Conservation (phyloP, 163 green algal genomes). For the Scenedesmus sp. region DNA sequence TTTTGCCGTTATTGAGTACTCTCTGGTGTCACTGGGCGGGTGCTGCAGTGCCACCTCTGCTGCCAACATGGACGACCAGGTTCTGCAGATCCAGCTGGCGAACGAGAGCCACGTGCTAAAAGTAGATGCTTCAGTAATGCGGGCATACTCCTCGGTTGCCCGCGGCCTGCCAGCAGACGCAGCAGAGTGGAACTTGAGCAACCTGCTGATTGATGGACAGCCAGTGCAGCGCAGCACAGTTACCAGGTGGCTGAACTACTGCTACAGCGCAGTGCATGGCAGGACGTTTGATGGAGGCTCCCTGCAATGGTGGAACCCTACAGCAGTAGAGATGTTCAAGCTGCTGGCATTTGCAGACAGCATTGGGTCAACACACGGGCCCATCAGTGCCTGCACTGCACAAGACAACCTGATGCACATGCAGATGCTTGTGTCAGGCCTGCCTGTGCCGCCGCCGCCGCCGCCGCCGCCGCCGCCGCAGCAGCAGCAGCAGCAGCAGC, state of each 20-base stretch:
- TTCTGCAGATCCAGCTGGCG: neutral
- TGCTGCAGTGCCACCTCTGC: neutral
- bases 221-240: neutral
- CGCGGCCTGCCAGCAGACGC: neutral
- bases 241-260: neutral
- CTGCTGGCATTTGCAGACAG: neutral
- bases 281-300: neutral
- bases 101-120: neutral
- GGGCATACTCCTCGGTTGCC: neutral
- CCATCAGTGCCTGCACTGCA: neutral
- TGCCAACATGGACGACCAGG: neutral
- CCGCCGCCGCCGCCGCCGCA: too few species aligned
- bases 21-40: too few species aligned
- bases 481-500: too few species aligned
- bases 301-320: neutral
- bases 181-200: neutral
- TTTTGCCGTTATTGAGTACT: too few species aligned
- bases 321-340: neutral
- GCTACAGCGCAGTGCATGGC: neutral
- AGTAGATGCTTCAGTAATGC: neutral
- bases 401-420: neutral
- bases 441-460: too few species aligned
- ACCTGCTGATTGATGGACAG: neutral
- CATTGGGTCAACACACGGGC: neutral
- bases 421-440: neutral